phyloP scores from a whole-genome alignment of 768 basidiomycete genomes.

The Leccinum aurantiacum region DNA sequence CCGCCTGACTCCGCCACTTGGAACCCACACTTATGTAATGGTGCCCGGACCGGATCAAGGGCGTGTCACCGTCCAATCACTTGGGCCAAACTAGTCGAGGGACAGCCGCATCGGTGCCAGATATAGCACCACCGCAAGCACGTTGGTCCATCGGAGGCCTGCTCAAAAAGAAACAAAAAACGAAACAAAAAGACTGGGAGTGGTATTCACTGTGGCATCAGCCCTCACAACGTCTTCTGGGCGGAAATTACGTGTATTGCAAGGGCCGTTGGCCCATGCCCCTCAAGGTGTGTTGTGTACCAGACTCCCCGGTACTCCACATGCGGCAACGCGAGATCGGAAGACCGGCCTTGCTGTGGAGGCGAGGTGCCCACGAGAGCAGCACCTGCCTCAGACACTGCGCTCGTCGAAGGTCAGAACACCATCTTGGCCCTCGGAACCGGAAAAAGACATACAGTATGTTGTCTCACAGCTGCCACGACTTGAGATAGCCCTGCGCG shows the following conservation, averaged over 20 bases:
- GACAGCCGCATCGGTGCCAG: neutral
- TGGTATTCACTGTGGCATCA: slow-evolving; percentile 6
- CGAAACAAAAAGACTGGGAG: neutral
- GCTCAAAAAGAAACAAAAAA: slow-evolving; percentile 4
- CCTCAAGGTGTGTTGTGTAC: neutral
- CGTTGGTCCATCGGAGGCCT: neutral
- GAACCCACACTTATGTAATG: slow-evolving; percentile 3
- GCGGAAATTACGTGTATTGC: slow-evolving; percentile 26
- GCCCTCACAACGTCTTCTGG: slow-evolving; percentile 1
- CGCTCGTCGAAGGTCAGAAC: slow-evolving; percentile 13
- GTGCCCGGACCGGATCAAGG: slow-evolving; percentile 3
- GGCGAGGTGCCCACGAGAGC: slow-evolving; percentile 17
- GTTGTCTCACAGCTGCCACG: slow-evolving; percentile 5
- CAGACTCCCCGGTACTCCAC: slow-evolving; percentile 1
- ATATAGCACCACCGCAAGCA: neutral
- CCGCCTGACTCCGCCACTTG: slow-evolving; percentile 14
- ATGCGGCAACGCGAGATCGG: slow-evolving; percentile 3
- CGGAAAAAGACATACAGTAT: slow-evolving; percentile 11
- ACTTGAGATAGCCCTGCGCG: slow-evolving; percentile 8
- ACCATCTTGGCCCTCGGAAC: slow-evolving; percentile 22
- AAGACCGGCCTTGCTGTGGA: slow-evolving; percentile 22
- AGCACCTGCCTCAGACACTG: slow-evolving; percentile 11
- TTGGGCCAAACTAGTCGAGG: too few relatives aligned
- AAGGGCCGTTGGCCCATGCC: slow-evolving; percentile 12
- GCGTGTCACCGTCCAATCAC: neutral